A percentile compares a stretch with the other conserved stretches of the same genome.
These are phyloP conservation scores for Calonectria pseudoturangicola DNA, from an alignment of 2,329 filamentous ascomycete genomes.

Conservation along the genomic window DNA sequence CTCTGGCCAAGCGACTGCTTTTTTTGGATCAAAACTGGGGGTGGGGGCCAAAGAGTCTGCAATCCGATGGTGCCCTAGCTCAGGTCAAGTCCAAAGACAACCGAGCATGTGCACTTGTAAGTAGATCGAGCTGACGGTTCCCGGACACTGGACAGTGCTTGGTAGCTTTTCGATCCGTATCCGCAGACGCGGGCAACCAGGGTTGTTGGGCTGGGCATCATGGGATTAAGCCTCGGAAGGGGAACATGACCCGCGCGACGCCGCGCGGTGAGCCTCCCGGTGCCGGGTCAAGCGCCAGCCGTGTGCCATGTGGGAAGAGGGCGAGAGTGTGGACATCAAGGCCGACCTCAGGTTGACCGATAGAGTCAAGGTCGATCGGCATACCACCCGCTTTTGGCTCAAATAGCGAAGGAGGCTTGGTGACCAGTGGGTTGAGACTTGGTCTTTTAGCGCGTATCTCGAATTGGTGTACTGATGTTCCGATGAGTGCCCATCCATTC, in stretches of 20 bases:
- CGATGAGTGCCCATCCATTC: constrained; percentile 18
- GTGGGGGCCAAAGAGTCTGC: neutral
- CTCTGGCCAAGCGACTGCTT: constrained; percentile 4
- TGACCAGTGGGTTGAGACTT: neutral
- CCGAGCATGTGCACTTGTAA: neutral
- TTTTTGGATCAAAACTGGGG: neutral
- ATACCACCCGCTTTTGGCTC: neutral
- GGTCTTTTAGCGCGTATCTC: neutral
- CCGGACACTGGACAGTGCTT: neutral
- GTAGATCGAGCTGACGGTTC: neutral
- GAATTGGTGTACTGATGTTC: neutral
- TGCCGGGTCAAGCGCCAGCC: constrained; percentile 4
- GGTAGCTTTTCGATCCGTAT: constrained; percentile 7
- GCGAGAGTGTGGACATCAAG: neutral
- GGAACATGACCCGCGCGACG: constrained; percentile 6
- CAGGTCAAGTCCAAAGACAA: constrained; percentile 5
- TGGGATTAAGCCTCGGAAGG: neutral
- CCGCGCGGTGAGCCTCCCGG: constrained; percentile 22
- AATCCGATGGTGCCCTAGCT: neutral
- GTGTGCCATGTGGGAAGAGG: constrained; percentile 20
- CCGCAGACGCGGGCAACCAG: neutral
- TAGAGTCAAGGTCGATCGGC: neutral
- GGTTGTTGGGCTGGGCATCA: neutral
- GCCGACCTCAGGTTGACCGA: neutral
- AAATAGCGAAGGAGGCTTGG: neutral